Evolutionary conservation across 2,329 filamentous ascomycete genomes (phyloP).

Genomic region (Aspergillus bombycis): DNA sequence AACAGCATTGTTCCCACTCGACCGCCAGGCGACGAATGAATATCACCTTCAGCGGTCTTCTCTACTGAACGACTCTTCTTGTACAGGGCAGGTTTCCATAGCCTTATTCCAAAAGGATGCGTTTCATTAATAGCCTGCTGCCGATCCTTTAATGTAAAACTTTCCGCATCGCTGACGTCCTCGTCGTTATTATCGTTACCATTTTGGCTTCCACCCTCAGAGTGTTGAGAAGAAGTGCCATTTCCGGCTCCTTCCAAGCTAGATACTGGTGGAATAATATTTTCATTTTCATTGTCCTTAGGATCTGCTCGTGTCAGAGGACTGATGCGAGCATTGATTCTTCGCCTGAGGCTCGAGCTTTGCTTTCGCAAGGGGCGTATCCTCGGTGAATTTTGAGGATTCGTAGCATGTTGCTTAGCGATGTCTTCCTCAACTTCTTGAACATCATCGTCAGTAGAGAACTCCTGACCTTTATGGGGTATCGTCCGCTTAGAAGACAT

Average conservation of each 20-base stretch:
- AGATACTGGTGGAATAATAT: constrained; percentile 38
- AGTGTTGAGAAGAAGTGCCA: constrained; percentile 26
- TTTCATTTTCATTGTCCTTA: constrained; percentile 42
- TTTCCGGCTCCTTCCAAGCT: constrained; percentile 25
- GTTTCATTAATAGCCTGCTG: constrained; percentile 99
- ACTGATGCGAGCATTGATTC: constrained; percentile 36
- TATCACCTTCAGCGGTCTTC: constrained; percentile 93
- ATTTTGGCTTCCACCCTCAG: constrained; percentile 21
- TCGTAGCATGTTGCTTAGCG: constrained; percentile 44
- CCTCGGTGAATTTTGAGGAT: constrained; percentile 38
- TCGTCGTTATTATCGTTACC: constrained; percentile 62
- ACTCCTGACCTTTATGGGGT: constrained; percentile 80
- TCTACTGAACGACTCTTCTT: constrained; percentile 97
- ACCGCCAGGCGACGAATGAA: constrained; percentile 90
- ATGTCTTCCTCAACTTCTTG: constrained; percentile 76
- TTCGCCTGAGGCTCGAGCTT: constrained; percentile 45
- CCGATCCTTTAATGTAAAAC: constrained; percentile 94
- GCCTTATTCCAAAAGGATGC: constrained; percentile 96
- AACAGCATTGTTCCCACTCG: constrained; percentile 82
- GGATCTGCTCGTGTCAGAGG: constrained; percentile 41
- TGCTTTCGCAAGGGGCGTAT: constrained; percentile 37
- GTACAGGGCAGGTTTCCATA: constrained; percentile 98
- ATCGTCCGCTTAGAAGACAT: constrained; percentile 71
- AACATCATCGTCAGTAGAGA: constrained; percentile 87
- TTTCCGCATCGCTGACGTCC: constrained; percentile 87